Percentiles rank a stretch among this genome's conserved stretches.
phyloP scores from a whole-genome alignment of 1,284 basidiomycete species.

The Macrocystidia cucumis region DNA sequence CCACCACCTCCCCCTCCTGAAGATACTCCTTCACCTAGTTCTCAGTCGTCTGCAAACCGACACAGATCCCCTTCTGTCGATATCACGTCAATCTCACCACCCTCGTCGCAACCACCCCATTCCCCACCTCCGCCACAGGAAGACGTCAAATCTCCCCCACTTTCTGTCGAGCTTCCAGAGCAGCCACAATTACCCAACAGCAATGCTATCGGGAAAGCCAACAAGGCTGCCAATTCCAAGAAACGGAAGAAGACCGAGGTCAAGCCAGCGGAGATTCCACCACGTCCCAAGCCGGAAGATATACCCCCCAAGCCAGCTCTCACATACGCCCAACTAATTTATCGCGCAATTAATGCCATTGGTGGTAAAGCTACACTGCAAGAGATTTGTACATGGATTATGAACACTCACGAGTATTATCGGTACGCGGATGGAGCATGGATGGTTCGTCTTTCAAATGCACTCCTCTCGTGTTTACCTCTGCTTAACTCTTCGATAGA shows the following conservation, averaged over 20 bases:
- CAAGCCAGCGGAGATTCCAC: constrained; percentile 28
- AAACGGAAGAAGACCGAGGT: constrained; percentile 64
- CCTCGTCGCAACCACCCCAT: constrained; percentile 69
- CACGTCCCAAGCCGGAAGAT: constrained; percentile 54
- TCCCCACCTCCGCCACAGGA: constrained; percentile 47
- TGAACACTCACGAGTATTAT: constrained; percentile 86
- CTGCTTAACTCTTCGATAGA: constrained; percentile 34
- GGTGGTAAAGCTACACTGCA: constrained; percentile 85
- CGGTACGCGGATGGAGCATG: constrained; percentile 78
- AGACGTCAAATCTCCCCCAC: constrained; percentile 15
- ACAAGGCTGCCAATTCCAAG: constrained; percentile 38
- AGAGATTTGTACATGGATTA: constrained; percentile 90
- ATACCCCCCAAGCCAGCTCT: constrained; percentile 75
- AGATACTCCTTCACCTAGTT: constrained; percentile 70
- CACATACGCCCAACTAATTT: constrained; percentile 76
- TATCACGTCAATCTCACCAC: constrained; percentile 73
- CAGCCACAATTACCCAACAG: constrained; percentile 46
- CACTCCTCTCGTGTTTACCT: constrained; percentile 9
- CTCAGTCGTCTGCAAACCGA: constrained; percentile 51
- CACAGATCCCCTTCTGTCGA: constrained; percentile 68
- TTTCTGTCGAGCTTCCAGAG: background rate
- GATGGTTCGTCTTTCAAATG: constrained; percentile 56
- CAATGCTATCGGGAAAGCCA: constrained; percentile 47
- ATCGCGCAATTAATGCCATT: constrained; percentile 69
- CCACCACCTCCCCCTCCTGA: constrained; percentile 69